Evolutionary conservation across 2,329 filamentous ascomycete species (phyloP), one percentile per base, ranked within the genome.

Genomic region (Magnaporthales sp.): DNA sequence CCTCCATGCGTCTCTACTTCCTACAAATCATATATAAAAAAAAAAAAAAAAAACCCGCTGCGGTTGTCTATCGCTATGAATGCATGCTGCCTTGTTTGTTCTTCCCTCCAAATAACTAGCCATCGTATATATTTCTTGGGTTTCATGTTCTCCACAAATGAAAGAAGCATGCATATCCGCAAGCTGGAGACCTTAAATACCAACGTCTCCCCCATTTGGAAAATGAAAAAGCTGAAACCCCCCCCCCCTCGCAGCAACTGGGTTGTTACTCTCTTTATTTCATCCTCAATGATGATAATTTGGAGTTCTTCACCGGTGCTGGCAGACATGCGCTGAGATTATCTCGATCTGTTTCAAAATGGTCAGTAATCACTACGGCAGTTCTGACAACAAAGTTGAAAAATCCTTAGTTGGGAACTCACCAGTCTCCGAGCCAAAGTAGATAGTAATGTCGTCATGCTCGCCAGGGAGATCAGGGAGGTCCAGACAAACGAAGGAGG

Each of bases 391-490:
- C 62, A 56, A 31, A 66, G 64, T 66, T 61, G 13, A 51, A 64
- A 62, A 62, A 13, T 60, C 11, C 2, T 38, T 26, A 24, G 65
- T 30, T 66, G 11, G n/a, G 8, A 22, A 32, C 89, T 81, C 78
- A 93, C 91, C 90, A 73, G 84, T 81, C 75, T 92, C 90, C 62
- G 83, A 89, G 70, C 96, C 92, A 80, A 97, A 97, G 68, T 89
- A 78, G 73, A 97, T 89, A 11, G 89, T 86, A 71, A 97, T 92
- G 79, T 97, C 93, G 76, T 97, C 93, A 77, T 97, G 92, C 79
- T 97, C 93, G 64, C 91, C 91, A 0, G 93, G 91, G 76, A 96
- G 91, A 72, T 97, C 93, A 22, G 93, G 89, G 76, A 93, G 86
- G 76, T 97, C 93, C 67, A 97, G 78, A 75, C 91, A 95, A 54